Evolutionary conservation across 495 filamentous ascomycete genomes (phyloP).

Genomic region (Neurospora discreta): DNA sequence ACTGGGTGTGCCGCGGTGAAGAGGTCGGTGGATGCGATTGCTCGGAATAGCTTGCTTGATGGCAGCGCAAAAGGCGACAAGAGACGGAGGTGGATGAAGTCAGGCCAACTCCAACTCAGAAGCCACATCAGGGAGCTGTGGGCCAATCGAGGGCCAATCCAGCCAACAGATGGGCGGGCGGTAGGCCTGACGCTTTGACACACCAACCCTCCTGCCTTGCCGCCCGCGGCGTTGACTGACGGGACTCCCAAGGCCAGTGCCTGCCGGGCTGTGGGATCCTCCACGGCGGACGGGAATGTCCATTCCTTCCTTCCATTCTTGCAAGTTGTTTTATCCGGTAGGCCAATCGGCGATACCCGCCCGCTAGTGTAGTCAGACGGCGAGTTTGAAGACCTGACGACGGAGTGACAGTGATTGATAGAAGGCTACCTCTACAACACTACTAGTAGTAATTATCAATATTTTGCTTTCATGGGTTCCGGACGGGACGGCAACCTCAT

Average conservation of each 20-base stretch:
- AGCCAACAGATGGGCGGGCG: neutral
- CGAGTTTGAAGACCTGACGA: no score
- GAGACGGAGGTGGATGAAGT: neutral
- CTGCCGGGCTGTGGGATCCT: neutral
- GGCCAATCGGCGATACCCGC: conserved; percentile 4
- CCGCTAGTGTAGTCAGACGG: no score
- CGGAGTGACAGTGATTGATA: neutral
- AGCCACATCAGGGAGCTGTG: neutral
- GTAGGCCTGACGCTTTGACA: neutral
- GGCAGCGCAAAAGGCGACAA: neutral
- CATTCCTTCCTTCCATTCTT: neutral
- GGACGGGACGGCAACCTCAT: neutral
- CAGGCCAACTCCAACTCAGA: neutral
- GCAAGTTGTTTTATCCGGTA: conserved; percentile 8
- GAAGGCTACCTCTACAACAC: neutral
- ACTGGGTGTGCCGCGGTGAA: neutral
- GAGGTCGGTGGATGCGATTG: neutral
- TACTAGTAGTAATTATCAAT: no score
- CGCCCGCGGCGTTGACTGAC: neutral
- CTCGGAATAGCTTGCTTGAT: neutral
- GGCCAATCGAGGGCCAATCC: neutral
- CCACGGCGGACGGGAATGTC: neutral
- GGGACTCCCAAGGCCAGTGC: neutral
- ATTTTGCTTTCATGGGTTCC: neutral
- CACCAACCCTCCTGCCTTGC: neutral